phyloP scores from a whole-genome alignment of 306 rosid genomes.

The Ziziphus jujuba region DNA sequence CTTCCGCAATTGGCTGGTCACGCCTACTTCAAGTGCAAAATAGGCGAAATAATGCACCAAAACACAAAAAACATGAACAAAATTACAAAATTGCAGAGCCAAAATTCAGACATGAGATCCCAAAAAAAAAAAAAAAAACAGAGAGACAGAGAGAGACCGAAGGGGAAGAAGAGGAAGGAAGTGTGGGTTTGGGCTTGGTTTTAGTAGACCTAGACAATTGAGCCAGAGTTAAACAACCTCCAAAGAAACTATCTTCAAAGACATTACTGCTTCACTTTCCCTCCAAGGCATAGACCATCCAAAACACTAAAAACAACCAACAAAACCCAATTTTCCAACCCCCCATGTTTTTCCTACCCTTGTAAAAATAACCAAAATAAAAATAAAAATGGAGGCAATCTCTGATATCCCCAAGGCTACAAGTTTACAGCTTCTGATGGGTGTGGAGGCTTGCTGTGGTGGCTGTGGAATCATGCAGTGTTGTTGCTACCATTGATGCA shows the following conservation, averaged over 20 bases:
- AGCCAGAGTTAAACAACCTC: too few relatives aligned
- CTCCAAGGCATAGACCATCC: neutral
- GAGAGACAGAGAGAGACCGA: too few relatives aligned
- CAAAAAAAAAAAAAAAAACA: too few relatives aligned
- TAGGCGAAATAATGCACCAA: too few relatives aligned
- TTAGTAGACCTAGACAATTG: too few relatives aligned
- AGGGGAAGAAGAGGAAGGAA: too few relatives aligned
- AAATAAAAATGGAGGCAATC: too few relatives aligned
- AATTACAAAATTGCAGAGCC: too few relatives aligned
- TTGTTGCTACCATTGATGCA: constrained; percentile 60
- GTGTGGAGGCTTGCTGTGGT: constrained; percentile 63
- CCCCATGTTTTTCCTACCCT: neutral
- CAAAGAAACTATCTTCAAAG: neutral
- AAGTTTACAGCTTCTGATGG: constrained; percentile 21
- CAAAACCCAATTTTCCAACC: neutral
- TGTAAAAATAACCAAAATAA: neutral
- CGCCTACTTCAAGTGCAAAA: constrained; percentile 48
- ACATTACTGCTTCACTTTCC: neutral
- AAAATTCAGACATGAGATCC: too few relatives aligned
- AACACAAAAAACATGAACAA: too few relatives aligned
- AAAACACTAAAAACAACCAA: neutral
- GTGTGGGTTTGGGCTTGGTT: too few relatives aligned
- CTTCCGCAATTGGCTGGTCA: constrained; percentile 57
- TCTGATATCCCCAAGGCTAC: too few relatives aligned
- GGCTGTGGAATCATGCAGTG: constrained; percentile 73